Base-by-base conservation (phyloP, 1,284 basidiomycete species). In the Tetrapyrgos nigripes region DNA sequence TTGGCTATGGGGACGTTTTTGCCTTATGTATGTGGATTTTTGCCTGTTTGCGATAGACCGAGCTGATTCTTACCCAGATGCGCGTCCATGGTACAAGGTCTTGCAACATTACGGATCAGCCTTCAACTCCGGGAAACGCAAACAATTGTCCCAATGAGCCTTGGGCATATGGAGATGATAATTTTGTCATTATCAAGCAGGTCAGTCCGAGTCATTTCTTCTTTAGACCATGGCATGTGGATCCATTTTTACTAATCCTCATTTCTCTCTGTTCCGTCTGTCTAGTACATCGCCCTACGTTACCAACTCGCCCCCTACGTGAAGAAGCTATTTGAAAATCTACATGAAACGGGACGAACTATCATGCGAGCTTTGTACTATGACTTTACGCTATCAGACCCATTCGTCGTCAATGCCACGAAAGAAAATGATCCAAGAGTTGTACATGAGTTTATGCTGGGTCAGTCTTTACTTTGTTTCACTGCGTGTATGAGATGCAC, bases 101-200 rank as follows among this genome's bases (percentile, higher is more conserved):
- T 24, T 78, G 76, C 59, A 72, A 70, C 47, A 53, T 78, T 13
- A 63, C 70, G 24, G 37, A 52, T 14, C n/a, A n/a, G n/a, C 58
- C 62, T n/a, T 47, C 70, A 23, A 59, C 61, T 21, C 72, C 68
- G 21, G 59, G 67, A 31, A 45, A 64, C 45, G 76, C 73, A 3
- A 78, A 77, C 57, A 65, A 69, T 19, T 78, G 76, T 59, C 75
- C 74, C 4, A 78, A 78, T 56, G 76, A 78, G 75, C 77, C 76
- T 19, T 78, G 77, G 77, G 65, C 75, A 0, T 78, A 77, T 53
- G 77, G 77, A 8, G 73, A 71, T 43, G 76, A 73, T 1, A 79
- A 78, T 57, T 77, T 76, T 51, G 62, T 66, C 17, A 75, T 77
- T 28, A 68, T 77, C 61, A 78, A 78, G 62, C 67, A 74, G 62